phyloP scores from a whole-genome alignment of 495 filamentous ascomycete genomes.

The Xylaria venustula region DNA sequence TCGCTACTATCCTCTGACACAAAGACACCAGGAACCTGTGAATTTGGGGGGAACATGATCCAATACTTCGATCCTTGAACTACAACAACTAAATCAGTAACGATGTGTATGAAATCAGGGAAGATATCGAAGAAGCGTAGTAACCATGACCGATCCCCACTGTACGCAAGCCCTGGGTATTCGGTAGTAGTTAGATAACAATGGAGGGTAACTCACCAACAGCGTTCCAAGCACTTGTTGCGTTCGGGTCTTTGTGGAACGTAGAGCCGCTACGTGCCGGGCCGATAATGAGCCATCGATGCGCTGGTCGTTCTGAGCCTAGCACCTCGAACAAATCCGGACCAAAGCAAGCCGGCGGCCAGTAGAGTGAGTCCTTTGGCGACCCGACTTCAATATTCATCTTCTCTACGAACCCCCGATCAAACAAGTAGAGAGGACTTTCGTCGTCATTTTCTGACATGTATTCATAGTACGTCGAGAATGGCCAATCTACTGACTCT shows the following conservation, averaged over 20 bases:
- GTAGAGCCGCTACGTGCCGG: constrained; percentile 89
- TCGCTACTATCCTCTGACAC: constrained; percentile 91
- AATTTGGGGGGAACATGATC: constrained; percentile 79
- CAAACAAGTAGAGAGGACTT: constrained; percentile 91
- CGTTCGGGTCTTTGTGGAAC: constrained; percentile 82
- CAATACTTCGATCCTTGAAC: constrained; percentile 92
- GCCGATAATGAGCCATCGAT: constrained; percentile 91
- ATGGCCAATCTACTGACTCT: constrained; percentile 90
- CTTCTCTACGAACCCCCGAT: constrained; percentile 82
- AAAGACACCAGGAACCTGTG: constrained; percentile 75
- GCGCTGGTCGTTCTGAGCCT: constrained; percentile 76
- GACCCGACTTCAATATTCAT: constrained; percentile 67
- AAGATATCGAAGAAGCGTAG: neutral
- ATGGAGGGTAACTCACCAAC: constrained; percentile 42
- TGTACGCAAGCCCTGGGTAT: neutral
- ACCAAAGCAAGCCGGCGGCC: constrained; percentile 84
- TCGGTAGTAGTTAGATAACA: no score
- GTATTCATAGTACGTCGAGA: constrained; percentile 77
- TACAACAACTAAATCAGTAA: neutral
- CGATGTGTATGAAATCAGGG: neutral
- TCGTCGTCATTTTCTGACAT: constrained; percentile 83
- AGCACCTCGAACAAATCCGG: constrained; percentile 84
- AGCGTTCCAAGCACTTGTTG: constrained; percentile 89
- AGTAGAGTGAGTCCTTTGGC: constrained; percentile 62
- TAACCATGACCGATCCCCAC: neutral